Evolutionary conservation across 2,329 filamentous ascomycete genomes (phyloP), one percentile per base, ranked within the genome.

Genomic region (Fusarium sp.): DNA sequence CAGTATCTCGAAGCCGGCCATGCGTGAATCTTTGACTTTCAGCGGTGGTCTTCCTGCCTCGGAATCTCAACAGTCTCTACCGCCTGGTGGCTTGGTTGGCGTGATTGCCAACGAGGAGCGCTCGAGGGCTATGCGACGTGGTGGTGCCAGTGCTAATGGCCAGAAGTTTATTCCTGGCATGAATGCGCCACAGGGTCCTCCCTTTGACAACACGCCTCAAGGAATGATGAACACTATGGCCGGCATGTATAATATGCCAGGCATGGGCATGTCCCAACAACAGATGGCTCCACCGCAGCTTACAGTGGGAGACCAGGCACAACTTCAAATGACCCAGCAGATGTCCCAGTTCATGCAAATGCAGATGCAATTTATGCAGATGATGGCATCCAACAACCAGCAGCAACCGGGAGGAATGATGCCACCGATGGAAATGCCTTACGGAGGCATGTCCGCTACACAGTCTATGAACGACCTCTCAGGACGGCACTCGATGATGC

Each of bases 351-450:
- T 95, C 80, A 94, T 95, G 91, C 91, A 94, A 76, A 93, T 96
- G 90, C 93, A 97, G 77, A 94, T 96, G 91, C 92, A 96, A 76
- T 94, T 94, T 80, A 95, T 96, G 91, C 91, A 94, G 73, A 91
- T 93, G 88, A 92, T 93, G 85, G 83, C 84, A 1, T 71, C 75
- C 49, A 81, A 81, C 63, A 66, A 68, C 44, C 69, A 70, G 13
- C 65, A 77, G 56, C 46, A 76, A 56, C 74, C 27, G 23, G 47
- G 47, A 7, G 66, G 61, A 19, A 71, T 72, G 65, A 71, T 71
- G 65, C 69, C 66, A 33, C 69, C 65, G 35, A 73, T 75, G 74
- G 74, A 75, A 41, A 63, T 65, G 37, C 71, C 75, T 10, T 77
- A 75, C 41, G 71, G 71, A 20, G 71, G 61, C n/a, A 45, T 74